These are phyloP conservation scores for Heliocybe sulcata DNA, from an alignment of 1,284 basidiomycete species.

Conservation along the genomic window DNA sequence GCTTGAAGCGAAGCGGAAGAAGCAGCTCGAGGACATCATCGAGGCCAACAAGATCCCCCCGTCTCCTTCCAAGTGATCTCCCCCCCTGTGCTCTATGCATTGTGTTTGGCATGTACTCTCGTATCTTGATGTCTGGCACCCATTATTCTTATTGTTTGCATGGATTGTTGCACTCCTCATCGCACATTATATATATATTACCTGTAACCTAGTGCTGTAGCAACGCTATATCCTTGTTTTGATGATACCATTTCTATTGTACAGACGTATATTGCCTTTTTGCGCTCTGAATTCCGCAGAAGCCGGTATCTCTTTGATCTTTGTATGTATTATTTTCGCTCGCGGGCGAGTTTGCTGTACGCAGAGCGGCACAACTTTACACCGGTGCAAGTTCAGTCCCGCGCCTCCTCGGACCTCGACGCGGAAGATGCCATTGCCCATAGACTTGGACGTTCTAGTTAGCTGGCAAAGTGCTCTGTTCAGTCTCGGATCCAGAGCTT, in stretches of 20 bases:
- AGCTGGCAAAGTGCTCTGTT: too few species aligned
- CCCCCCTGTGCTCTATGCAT: not conserved
- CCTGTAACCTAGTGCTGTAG: not conserved
- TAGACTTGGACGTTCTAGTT: too few species aligned
- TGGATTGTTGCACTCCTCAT: not conserved
- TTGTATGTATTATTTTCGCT: too few species aligned
- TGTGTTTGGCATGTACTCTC: not conserved
- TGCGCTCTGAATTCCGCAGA: too few species aligned
- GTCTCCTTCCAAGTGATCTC: not conserved
- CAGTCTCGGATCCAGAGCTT: too few species aligned
- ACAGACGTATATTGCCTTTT: not conserved
- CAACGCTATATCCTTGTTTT: not conserved
- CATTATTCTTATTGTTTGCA: not conserved
- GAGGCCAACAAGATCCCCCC: slow-evolving; percentile 24
- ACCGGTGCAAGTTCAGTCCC: too few species aligned
- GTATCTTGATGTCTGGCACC: not conserved
- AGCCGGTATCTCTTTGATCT: too few species aligned
- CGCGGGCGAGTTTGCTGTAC: too few species aligned
- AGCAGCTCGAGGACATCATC: slow-evolving; percentile 60
- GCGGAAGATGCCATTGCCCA: too few species aligned
- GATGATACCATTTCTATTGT: not conserved
- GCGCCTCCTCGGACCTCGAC: too few species aligned
- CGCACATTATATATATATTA: not conserved
- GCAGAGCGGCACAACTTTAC: too few species aligned
- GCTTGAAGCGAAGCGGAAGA: slow-evolving; percentile 58